Evolutionary conservation across 176 grass and related monocot genomes (phyloP).

Genomic region (Aegilops tauschii): DNA sequence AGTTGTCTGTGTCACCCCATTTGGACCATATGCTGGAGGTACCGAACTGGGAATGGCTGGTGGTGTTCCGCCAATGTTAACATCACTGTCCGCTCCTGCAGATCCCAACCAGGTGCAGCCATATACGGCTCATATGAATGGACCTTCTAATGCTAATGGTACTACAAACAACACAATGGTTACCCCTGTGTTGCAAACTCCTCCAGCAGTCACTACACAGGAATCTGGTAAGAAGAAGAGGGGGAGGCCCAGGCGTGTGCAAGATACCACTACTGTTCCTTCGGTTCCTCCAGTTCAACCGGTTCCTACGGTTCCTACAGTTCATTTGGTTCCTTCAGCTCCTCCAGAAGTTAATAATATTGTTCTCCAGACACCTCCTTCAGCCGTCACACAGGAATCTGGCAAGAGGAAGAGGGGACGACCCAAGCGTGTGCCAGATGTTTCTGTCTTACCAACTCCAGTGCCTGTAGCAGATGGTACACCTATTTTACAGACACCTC

Average conservation of each 20-base stretch:
- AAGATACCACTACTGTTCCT: not conserved
- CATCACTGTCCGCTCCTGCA: not conserved
- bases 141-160: conserved; percentile 36
- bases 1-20: conserved; percentile 67
- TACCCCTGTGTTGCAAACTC: conserved; percentile 19
- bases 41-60: conserved; percentile 35
- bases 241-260: conserved; percentile 34
- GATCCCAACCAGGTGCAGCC: conserved; percentile 26
- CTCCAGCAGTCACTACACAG: not conserved
- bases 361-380: conserved; percentile 28
- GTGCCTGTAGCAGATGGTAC: conserved; percentile 4
- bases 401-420: conserved; percentile 46
- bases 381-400: conserved; percentile 23
- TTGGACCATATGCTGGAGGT: conserved; percentile 51
- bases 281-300: conserved; percentile 14
- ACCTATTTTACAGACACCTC: conserved; percentile 32
- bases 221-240: conserved; percentile 46
- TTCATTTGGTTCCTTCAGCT: conserved; percentile 6
- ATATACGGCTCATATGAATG: conserved; percentile 20
- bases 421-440: conserved; percentile 27
- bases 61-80: conserved; percentile 39
- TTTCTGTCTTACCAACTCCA: conserved; percentile 8
- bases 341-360: conserved; percentile 3
- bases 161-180: not conserved
- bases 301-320: conserved; percentile 8